phyloP scores from a whole-genome alignment of 179 eudicot species.

The Beta macrorhiza region DNA sequence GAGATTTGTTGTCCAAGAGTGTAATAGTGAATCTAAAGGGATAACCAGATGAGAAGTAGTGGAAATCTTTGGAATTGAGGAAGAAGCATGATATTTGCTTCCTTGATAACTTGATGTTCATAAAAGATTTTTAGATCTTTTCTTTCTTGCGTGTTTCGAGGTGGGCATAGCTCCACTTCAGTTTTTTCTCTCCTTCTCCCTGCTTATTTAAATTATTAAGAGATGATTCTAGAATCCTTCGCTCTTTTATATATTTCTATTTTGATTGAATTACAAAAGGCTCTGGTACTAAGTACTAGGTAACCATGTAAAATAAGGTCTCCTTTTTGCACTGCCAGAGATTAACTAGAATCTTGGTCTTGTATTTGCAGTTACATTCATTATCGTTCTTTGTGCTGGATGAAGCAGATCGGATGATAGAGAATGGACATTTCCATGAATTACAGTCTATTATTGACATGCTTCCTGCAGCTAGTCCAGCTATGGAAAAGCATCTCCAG shows the following conservation, averaged over 20 bases:
- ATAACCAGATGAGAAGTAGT: background rate
- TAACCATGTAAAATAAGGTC: background rate
- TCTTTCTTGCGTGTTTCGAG: background rate
- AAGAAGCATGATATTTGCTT: background rate
- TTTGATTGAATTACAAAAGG: background rate
- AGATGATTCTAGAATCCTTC: background rate
- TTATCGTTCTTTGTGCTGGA: constrained; percentile 95
- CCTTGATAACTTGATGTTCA: background rate
- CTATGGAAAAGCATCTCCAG: constrained; percentile 41
- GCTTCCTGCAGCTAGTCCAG: constrained; percentile 61
- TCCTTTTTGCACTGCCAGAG: constrained; percentile 4
- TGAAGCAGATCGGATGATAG: constrained; percentile 99
- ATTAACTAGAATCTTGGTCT: constrained; percentile 19
- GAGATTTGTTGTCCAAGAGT: background rate
- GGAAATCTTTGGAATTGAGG: background rate
- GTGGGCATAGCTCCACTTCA: background rate
- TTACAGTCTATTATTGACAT: constrained; percentile 88
- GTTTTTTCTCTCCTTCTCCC: background rate
- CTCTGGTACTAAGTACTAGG: background rate
- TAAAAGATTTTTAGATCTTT: background rate
- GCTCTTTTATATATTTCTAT: no score
- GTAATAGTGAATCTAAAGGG: background rate
- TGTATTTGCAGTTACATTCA: constrained; percentile 72
- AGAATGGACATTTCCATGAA: constrained; percentile 90
- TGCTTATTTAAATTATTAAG: background rate